Evolutionary conservation across 1,139 yeast genomes (phyloP), one percentile per base, ranked within the genome.

Genomic region (Yamadazyma aaseri): DNA sequence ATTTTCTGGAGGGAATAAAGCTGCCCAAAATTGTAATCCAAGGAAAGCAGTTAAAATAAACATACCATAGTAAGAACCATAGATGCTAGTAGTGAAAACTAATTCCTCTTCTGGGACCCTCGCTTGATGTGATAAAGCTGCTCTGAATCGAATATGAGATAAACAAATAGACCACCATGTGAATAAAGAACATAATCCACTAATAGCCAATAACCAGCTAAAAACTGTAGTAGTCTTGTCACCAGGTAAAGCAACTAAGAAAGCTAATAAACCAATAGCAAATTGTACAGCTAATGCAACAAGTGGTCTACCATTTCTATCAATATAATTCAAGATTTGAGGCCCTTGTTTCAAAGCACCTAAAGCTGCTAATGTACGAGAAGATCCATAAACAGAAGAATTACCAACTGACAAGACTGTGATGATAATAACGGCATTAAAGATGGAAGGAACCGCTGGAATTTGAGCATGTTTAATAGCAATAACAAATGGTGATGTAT

Each of bases 241-340:
- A 10, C 50, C 50, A n/a, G 63, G 64, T 23, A 58, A 50, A n/a
- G 63, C 63, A 5, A 59, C 56, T 28, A 61, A 47, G 46, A 56
- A 61, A 15, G 62, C 54, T 20, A 61, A 45, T 32, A 60, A 47
- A 4, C 67, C 67, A 44, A 60, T 47, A 17, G 66, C 47, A 32
- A 76, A 62, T 26, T 86, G 79, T 31, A 74, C 60, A 11, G 40
- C 20, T 12, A 60, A 45, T 3, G 63, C 64, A n/a, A 55, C 64
- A 42, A 62, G 44, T 6, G 68, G 68, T 34, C 68, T 51, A 15
- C 68, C 68, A 25, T 49, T 53, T 36, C 58, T 50, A 37, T 62
- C 68, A 24, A 62, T 58, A 39, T 53, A 62, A 29, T 50, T 50
- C 26, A 61, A 49, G 32, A 56, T 46, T n/a, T 46, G 29, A 2